Evolutionary conservation across 306 rosid genomes (phyloP).

Genomic region (Quercus agrifolia): DNA sequence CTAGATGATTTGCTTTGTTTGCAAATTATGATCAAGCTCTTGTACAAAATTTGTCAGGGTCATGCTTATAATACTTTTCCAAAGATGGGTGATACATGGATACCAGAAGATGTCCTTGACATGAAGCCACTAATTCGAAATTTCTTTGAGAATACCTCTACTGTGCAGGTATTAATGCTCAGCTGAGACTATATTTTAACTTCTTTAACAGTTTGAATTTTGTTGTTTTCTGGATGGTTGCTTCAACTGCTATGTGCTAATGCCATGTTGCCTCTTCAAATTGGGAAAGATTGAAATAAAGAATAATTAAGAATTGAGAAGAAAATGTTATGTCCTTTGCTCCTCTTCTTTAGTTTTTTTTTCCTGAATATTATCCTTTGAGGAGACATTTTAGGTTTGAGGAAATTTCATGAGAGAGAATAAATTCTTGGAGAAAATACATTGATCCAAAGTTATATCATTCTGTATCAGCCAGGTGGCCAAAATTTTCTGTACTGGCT

Average conservation of each 20-base stretch:
- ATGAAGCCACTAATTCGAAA: conserved; percentile 80
- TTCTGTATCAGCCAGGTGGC: too few relatives aligned
- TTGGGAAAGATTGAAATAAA: conserved; percentile 12
- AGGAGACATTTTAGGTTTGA: neutral
- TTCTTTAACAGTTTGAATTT: conserved; percentile 6
- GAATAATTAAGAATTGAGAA: neutral
- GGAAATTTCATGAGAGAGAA: neutral
- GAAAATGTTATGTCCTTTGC: neutral
- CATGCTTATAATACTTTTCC: conserved; percentile 88
- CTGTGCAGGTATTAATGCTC: conserved; percentile 57
- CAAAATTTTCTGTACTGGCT: too few relatives aligned
- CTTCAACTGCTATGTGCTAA: neutral
- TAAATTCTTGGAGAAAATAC: neutral
- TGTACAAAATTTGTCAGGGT: conserved; percentile 48
- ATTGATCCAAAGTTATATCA: neutral
- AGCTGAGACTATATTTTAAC: neutral
- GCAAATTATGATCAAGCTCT: conserved; percentile 14
- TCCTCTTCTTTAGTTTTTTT: neutral
- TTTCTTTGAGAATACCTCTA: conserved; percentile 84
- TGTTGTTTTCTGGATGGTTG: neutral
- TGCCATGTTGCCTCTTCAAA: neutral
- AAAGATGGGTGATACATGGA: conserved; percentile 85
- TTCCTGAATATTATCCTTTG: neutral
- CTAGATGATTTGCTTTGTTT: conserved; percentile 1
- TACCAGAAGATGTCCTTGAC: conserved; percentile 65